Evolutionary conservation across 257 asterid genomes (phyloP).

Genomic region (Solanum sitiens): DNA sequence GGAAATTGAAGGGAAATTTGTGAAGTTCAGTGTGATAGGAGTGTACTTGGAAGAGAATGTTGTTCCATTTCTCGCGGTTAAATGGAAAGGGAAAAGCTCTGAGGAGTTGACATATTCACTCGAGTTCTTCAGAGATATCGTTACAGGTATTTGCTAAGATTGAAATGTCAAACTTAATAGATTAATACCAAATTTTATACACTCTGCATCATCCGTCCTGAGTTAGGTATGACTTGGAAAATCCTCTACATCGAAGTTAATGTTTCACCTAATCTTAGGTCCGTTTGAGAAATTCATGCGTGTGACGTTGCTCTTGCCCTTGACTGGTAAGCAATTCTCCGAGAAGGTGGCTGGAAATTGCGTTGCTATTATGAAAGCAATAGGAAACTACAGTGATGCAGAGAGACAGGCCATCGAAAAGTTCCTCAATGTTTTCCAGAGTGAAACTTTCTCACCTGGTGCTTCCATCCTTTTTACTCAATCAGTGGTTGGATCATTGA

Average conservation of each 20-base stretch:
- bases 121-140: conserved; percentile 59
- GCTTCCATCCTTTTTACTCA: conserved; percentile 81
- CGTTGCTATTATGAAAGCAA: conserved; percentile 46
- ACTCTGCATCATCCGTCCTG: background rate
- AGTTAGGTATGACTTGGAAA: background rate
- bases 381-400: conserved; percentile 47
- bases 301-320: conserved; percentile 69
- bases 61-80: conserved; percentile 41
- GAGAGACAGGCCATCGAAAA: conserved; percentile 51
- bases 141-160: conserved; percentile 35
- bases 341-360: conserved; percentile 85
- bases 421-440: conserved; percentile 39
- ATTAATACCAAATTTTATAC: background rate
- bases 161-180: background rate
- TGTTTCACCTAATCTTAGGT: conserved; percentile 21
- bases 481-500: conserved; percentile 53
- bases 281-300: conserved; percentile 65
- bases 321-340: conserved; percentile 80
- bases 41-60: conserved; percentile 61
- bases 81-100: conserved; percentile 68
- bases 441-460: conserved; percentile 57
- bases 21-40: conserved; percentile 73
- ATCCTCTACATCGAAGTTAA: background rate
- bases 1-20: conserved; percentile 50
- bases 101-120: conserved; percentile 49